A percentile compares a stretch with the other conserved stretches of the same genome.
Evolutionary conservation across 192 early-diverging fungal species (phyloP).

Genomic region (Coemansia aciculifera): DNA sequence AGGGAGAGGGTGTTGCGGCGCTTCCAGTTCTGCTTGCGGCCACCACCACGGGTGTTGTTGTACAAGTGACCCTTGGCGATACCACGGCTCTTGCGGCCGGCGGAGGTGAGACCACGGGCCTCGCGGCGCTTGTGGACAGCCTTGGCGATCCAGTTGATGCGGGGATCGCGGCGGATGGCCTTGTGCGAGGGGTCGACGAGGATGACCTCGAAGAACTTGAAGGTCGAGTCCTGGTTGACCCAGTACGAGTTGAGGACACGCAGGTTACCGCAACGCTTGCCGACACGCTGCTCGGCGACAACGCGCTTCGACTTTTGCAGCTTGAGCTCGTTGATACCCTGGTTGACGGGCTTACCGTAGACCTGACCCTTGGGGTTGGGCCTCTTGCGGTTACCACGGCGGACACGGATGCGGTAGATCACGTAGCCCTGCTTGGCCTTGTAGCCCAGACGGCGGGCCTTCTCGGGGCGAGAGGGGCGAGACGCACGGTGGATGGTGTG

Average conservation of each 20-base stretch:
- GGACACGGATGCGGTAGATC: slow-evolving; percentile 98
- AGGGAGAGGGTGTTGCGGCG: slow-evolving; percentile 95
- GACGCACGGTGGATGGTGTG: slow-evolving; percentile 98
- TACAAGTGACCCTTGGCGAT: slow-evolving; percentile 93
- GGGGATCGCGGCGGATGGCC: slow-evolving; percentile 97
- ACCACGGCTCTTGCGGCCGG: slow-evolving; percentile 97
- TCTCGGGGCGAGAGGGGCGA: slow-evolving; percentile 97
- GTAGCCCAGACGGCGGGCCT: slow-evolving; percentile 99
- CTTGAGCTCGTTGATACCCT: slow-evolving; percentile 99
- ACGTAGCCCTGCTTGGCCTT: slow-evolving; percentile 99
- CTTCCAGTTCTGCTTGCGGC: slow-evolving; percentile 90
- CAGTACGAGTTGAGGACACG: slow-evolving; percentile 99
- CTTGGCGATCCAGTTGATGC: slow-evolving; percentile 99
- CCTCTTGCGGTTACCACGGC: slow-evolving; percentile 98
- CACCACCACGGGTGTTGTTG: slow-evolving; percentile 97
- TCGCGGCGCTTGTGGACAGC: slow-evolving; percentile 99
- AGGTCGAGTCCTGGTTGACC: slow-evolving; percentile 99
- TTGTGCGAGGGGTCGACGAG: slow-evolving; percentile 97
- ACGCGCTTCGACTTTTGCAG: slow-evolving; percentile 92
- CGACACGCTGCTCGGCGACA: slow-evolving; percentile 97
- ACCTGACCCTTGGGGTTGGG: slow-evolving; percentile 96
- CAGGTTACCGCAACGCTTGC: slow-evolving; percentile 94
- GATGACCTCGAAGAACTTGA: slow-evolving; percentile 99
- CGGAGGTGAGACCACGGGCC: slow-evolving; percentile 94
- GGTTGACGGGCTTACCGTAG: slow-evolving; percentile 97